phyloP scores from a whole-genome alignment of 106 monocot genomes.

The Acorus gramineus region DNA sequence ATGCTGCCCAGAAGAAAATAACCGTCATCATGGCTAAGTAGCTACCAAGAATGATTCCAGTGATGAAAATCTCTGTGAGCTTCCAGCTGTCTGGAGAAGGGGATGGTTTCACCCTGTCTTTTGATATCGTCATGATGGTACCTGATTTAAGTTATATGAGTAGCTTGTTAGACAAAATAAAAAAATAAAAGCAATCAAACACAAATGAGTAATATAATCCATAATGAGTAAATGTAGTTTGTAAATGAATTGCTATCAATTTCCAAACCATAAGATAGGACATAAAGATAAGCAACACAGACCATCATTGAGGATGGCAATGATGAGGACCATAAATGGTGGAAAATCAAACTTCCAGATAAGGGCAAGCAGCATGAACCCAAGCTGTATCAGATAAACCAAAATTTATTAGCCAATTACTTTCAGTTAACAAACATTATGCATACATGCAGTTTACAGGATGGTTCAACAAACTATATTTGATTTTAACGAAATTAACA shows the following conservation, averaged over 20 bases:
- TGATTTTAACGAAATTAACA: too few species aligned
- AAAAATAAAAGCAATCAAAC: too few species aligned
- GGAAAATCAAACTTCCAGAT: slow-evolving; percentile 93
- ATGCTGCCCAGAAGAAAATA: slow-evolving; percentile 93
- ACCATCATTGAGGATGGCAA: slow-evolving; percentile 95
- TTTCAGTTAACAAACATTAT: background rate
- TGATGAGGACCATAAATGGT: slow-evolving; percentile 96
- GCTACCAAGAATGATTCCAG: slow-evolving; percentile 69
- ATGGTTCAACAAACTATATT: too few species aligned
- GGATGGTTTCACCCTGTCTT: slow-evolving; percentile 92
- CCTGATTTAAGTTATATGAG: slow-evolving; percentile 15
- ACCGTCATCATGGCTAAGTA: slow-evolving; percentile 96
- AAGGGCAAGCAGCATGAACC: slow-evolving; percentile 79
- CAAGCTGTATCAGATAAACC: slow-evolving; percentile 39
- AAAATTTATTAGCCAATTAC: too few species aligned
- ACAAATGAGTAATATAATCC: too few species aligned
- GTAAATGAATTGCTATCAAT: too few species aligned
- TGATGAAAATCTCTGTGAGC: slow-evolving; percentile 81
- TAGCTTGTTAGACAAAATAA: too few species aligned
- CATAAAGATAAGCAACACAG: background rate
- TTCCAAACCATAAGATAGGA: background rate
- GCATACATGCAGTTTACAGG: too few species aligned
- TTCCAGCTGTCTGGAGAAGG: slow-evolving; percentile 94
- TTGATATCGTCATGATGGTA: slow-evolving; percentile 96
- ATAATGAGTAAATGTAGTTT: too few species aligned